Evolutionary conservation across 2,329 filamentous ascomycete species (phyloP).

Genomic region (Penicillium paneum): DNA sequence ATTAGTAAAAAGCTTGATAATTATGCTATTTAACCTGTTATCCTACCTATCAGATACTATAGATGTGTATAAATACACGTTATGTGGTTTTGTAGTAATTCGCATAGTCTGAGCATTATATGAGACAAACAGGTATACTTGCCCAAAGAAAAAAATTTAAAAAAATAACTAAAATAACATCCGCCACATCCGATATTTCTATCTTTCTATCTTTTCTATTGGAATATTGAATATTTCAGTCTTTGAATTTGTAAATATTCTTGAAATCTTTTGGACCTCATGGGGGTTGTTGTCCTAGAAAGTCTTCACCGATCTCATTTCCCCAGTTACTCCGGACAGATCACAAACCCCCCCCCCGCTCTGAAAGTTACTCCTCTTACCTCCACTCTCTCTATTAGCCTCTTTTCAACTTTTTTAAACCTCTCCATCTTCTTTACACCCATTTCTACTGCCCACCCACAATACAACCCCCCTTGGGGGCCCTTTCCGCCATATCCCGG

Average conservation of each 20-base stretch:
- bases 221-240: background rate
- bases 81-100: background rate
- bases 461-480: conserved; percentile 12
- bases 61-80: background rate
- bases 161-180: conserved; percentile 1
- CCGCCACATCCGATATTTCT: conserved; percentile 10
- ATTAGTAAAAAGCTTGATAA: background rate
- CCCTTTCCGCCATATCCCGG: conserved; percentile 7
- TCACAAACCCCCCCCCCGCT: conserved; percentile 12
- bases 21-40: background rate
- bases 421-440: background rate
- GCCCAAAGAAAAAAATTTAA: background rate
- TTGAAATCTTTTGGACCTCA: background rate
- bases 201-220: background rate
- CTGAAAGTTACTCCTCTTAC: conserved; percentile 9
- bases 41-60: background rate
- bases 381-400: conserved; percentile 3
- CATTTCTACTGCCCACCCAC: background rate
- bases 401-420: background rate
- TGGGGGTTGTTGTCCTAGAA: background rate
- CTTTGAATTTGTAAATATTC: background rate
- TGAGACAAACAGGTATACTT: background rate
- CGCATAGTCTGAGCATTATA: background rate
- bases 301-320: conserved; percentile 19
- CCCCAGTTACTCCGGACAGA: conserved; percentile 24